Evolutionary conservation across 257 asterid species (phyloP), one percentile per base, ranked within the genome.

Genomic region (Solanum paucissectum): DNA sequence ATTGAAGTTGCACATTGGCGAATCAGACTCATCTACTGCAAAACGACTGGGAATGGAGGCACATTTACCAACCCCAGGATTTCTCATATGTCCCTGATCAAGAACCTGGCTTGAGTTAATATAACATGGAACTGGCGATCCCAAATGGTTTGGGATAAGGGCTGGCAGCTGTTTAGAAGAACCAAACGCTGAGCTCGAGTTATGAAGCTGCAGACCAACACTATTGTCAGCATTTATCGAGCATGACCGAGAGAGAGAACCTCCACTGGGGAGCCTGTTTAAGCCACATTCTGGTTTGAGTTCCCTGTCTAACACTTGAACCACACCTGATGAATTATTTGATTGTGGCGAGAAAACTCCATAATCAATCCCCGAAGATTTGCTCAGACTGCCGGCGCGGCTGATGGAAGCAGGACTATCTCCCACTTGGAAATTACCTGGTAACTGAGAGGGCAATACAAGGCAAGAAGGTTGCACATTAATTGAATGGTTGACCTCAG

Each of bases 381-480:
- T 88, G 86, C 88, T 87, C 73, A 89, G 85, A 87, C 90, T 88
- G 85, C 91, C 11, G 86, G 68, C 88, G 60, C 89, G 95, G 88
- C 89, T 91, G 83, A 86, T 86, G 60, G 94, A 89, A 84, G 86
- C 87, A 81, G 92, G 90, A 88, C 91, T 88, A 55, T 91, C 91
- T 88, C 88, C 94, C 8, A 88, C 90, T 86, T 93, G 95, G 90
- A 90, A 89, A 87, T 87, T 93, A 87, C 90, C 90, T 20, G 93
- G 88, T 44, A 93, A 90, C 88, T 90, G 95, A 87, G 94, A 93
- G 5, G 98, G 98, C 87, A 92, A 94, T 85, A 93, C 98, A 89
- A 95, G 87, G 90, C 97, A 94, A 88, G 98, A 95, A 88, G 98
- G 97, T 83, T 90, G 94, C 86, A 93, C 98, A 88, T 92, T 95